These are phyloP conservation scores for Elaphomyces granulatus DNA, from an alignment of 495 filamentous ascomycete species.

Conservation along the genomic window DNA sequence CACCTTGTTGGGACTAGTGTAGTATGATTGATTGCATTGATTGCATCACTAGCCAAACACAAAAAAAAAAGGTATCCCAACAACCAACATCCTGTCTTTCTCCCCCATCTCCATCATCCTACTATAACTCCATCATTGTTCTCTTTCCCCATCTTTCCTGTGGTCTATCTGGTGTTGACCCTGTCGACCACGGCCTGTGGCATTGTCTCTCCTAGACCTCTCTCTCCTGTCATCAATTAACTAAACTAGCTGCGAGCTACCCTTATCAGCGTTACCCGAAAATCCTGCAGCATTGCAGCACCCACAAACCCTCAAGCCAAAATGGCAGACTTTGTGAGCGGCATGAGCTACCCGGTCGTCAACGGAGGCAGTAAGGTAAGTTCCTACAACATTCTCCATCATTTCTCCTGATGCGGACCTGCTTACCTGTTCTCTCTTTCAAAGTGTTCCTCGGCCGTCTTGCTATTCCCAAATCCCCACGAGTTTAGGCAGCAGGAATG, in stretches of 20 bases:
- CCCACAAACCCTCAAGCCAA: not conserved
- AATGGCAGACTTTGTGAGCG: constrained; percentile 5
- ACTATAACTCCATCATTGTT: not conserved
- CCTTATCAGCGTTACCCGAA: too few relatives aligned
- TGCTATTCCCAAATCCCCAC: too few relatives aligned
- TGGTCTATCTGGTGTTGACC: too few relatives aligned
- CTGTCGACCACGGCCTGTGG: too few relatives aligned
- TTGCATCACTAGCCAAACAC: constrained; percentile 3
- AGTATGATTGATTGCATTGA: constrained; percentile 1
- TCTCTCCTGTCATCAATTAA: too few relatives aligned
- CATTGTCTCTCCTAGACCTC: too few relatives aligned
- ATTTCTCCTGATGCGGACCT: not conserved
- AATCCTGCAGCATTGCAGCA: not conserved
- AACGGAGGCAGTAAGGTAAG: constrained; percentile 31
- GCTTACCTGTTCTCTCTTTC: not conserved
- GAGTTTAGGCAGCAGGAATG: too few relatives aligned
- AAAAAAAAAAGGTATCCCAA: too few relatives aligned
- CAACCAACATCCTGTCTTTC: too few relatives aligned
- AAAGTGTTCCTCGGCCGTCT: too few relatives aligned
- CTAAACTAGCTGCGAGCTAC: too few relatives aligned
- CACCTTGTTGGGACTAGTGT: too few relatives aligned
- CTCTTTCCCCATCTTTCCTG: not conserved
- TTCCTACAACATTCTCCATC: constrained; percentile 1
- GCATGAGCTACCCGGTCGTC: constrained; percentile 31
- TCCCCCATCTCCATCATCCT: not conserved